A percentile compares a stretch with the other conserved stretches of the same genome.
Conservation (phyloP, 331 rosid genomes). For the Phaseolus coccineus region DNA sequence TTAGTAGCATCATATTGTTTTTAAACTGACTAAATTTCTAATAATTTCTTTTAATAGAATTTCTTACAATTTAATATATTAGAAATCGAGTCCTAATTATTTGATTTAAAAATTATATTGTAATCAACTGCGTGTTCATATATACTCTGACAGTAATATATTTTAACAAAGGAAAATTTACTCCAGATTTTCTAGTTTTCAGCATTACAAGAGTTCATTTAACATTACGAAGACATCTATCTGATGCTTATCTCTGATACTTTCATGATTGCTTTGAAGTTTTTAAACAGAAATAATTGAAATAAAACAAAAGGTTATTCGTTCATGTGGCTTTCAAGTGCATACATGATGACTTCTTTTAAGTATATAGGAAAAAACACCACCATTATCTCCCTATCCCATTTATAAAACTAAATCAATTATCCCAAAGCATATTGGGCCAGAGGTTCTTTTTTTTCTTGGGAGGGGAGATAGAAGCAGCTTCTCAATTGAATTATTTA, state of each 20-base stretch:
- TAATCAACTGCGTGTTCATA: neutral
- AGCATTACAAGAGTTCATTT: neutral
- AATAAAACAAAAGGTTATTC: neutral
- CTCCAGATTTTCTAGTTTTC: neutral
- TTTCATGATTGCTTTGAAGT: neutral
- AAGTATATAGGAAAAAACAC: neutral
- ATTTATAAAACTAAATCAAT: neutral
- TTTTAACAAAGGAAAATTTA: neutral
- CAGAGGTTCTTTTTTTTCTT: neutral
- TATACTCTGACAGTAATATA: neutral
- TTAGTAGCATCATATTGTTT: neutral
- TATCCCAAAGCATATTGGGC: neutral
- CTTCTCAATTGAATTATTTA: neutral
- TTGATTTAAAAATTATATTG: neutral
- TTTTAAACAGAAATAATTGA: neutral
- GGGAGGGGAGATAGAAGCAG: neutral
- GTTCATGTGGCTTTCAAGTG: neutral
- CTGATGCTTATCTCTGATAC: neutral
- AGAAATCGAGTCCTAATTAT: neutral
- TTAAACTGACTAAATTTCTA: neutral
- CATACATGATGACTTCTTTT: neutral
- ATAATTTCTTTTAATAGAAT: neutral
- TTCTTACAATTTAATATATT: neutral
- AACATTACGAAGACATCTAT: neutral
- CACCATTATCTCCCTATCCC: neutral